These are phyloP conservation scores for Verticillium nubilum DNA, from an alignment of 2,329 filamentous ascomycete genomes.

Conservation along the genomic window DNA sequence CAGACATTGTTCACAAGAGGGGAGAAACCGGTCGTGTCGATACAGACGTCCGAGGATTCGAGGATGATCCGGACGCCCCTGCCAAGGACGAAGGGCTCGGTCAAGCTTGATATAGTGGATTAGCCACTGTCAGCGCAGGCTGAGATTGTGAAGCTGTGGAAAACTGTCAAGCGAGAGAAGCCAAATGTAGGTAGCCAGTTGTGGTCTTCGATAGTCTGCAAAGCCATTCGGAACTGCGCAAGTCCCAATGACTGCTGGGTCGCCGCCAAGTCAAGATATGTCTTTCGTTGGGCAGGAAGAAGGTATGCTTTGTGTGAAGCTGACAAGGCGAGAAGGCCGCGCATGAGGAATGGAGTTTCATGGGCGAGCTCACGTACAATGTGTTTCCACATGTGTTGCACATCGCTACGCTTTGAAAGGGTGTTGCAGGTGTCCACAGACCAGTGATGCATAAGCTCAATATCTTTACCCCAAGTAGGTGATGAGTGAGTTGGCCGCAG, in stretches of 20 bases:
- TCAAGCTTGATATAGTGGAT: not conserved
- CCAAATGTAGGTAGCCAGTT: conserved; percentile 28
- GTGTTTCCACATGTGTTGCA: conserved; percentile 20
- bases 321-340: conserved; percentile 19
- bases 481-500: not conserved
- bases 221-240: conserved; percentile 17
- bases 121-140: not conserved
- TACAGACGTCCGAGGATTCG: not conserved
- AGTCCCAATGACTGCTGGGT: conserved; percentile 23
- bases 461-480: not conserved
- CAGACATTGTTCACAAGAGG: not conserved
- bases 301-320: conserved; percentile 22
- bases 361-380: conserved; percentile 21
- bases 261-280: conserved; percentile 18
- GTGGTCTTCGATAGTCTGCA: conserved; percentile 12
- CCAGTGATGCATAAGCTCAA: conserved; percentile 24
- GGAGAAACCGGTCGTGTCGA: not conserved
- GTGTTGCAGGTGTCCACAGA: conserved; percentile 18
- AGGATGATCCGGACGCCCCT: conserved; percentile 4
- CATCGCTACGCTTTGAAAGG: conserved; percentile 14
- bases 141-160: conserved; percentile 11
- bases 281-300: conserved; percentile 16
- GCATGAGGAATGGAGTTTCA: conserved; percentile 19
- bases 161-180: conserved; percentile 33
- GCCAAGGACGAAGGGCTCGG: conserved; percentile 5